Evolutionary conservation across 768 basidiomycete genomes (phyloP).

Genomic region (Lactifluus rugatus): DNA sequence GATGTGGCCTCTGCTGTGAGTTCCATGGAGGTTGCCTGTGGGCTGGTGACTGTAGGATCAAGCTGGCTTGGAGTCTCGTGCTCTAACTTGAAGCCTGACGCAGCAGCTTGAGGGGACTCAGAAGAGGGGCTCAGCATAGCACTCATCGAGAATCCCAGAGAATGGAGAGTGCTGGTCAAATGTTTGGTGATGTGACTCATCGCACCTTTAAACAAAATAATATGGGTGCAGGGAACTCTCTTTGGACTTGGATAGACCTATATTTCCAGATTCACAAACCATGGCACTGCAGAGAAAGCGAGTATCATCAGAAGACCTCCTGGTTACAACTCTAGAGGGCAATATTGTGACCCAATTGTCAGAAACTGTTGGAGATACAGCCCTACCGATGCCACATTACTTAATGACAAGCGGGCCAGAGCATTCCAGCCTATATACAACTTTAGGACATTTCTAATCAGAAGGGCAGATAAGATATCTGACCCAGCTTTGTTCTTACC

Average conservation of each 20-base stretch:
- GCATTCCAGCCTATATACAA: too few species aligned
- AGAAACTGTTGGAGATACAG: too few species aligned
- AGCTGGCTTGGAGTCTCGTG: neutral
- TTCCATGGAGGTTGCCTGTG: neutral
- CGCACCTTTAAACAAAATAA: neutral
- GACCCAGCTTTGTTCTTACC: too few species aligned
- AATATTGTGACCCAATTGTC: neutral
- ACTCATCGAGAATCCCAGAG: neutral
- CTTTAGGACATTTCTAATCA: too few species aligned
- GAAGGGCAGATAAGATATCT: too few species aligned
- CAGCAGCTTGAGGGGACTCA: neutral
- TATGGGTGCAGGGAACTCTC: too few species aligned
- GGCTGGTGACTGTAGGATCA: neutral
- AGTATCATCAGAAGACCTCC: neutral
- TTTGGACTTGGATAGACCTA: too few species aligned
- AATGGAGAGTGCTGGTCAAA: neutral
- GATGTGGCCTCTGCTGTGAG: too few species aligned
- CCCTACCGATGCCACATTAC: too few species aligned
- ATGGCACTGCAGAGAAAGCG: neutral
- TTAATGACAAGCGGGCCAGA: too few species aligned
- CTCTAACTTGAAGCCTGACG: neutral
- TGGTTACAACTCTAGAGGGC: neutral
- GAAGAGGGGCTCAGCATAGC: neutral
- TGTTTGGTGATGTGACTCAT: neutral
- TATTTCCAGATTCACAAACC: too few species aligned